Evolutionary conservation across 305 asterid species (phyloP).

Genomic region (Fraxinus latifolia): DNA sequence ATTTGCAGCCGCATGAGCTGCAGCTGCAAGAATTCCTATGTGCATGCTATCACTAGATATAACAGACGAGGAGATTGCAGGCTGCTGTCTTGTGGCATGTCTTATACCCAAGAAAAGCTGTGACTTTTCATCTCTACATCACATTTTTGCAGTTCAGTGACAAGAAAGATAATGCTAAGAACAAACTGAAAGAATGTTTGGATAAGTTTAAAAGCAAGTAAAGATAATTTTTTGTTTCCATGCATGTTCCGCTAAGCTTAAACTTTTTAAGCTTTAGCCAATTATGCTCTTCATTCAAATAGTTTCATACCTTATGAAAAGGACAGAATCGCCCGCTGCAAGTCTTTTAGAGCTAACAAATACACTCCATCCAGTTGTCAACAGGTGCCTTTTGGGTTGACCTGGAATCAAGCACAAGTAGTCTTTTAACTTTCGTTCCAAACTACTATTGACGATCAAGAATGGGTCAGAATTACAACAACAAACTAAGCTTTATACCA

Average conservation of each 20-base stretch:
- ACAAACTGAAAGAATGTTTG: neutral
- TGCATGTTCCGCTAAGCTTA: neutral
- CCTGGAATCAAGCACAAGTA: constrained; percentile 44
- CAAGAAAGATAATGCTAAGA: constrained; percentile 10
- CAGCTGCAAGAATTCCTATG: constrained; percentile 96
- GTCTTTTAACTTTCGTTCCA: constrained; percentile 10
- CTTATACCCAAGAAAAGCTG: constrained; percentile 79
- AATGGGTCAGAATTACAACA: neutral
- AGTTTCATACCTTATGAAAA: constrained; percentile 66
- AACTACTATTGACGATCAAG: constrained; percentile 9
- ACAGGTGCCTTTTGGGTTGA: constrained; percentile 85
- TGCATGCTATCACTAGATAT: constrained; percentile 99
- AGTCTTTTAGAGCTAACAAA: constrained; percentile 91
- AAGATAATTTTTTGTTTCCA: neutral
- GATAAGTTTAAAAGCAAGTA: neutral
- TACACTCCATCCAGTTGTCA: constrained; percentile 97
- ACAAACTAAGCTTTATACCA: neutral
- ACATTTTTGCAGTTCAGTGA: constrained; percentile 18
- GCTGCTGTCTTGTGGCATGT: constrained; percentile 79
- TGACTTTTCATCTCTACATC: constrained; percentile 80
- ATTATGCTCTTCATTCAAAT: neutral
- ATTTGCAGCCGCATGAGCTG: constrained; percentile 96
- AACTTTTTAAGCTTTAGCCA: neutral
- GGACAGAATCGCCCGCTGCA: constrained; percentile 89
- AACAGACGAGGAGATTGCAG: constrained; percentile 88